phyloP scores from a whole-genome alignment of 306 rosid genomes.

The Corylus avellana region DNA sequence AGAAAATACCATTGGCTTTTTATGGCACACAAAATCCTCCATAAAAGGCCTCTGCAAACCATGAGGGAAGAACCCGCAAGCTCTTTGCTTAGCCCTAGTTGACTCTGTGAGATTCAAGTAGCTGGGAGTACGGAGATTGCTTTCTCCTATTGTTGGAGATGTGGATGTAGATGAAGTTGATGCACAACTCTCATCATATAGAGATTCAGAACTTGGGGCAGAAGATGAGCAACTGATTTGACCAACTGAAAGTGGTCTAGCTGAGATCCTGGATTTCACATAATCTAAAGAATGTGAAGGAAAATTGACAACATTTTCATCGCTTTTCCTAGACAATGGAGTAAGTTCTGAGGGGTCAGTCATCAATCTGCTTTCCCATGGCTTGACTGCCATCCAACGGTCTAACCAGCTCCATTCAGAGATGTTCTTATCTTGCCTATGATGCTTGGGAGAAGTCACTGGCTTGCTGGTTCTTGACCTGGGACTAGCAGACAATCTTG shows the following conservation, averaged over 20 bases:
- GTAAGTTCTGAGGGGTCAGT: constrained; percentile 43
- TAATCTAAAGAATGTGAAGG: constrained; percentile 38
- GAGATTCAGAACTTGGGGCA: constrained; percentile 56
- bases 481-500: constrained; percentile 59
- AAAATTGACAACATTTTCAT: constrained; percentile 29
- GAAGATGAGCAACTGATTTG: constrained; percentile 63
- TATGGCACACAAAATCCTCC: constrained; percentile 49
- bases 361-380: constrained; percentile 67
- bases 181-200: constrained; percentile 52
- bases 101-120: constrained; percentile 73
- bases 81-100: constrained; percentile 59
- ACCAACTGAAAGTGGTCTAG: constrained; percentile 40
- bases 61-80: constrained; percentile 39
- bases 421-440: constrained; percentile 37
- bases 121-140: constrained; percentile 38
- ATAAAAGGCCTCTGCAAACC: constrained; percentile 38
- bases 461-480: constrained; percentile 42
- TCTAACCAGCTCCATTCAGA: constrained; percentile 64
- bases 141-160: constrained; percentile 42
- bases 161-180: constrained; percentile 53
- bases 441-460: constrained; percentile 40
- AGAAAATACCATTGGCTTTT: constrained; percentile 36
- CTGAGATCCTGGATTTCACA: constrained; percentile 53
- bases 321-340: constrained; percentile 47
- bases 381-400: constrained; percentile 72